Evolutionary conservation across 768 basidiomycete species (phyloP), one percentile per base, ranked within the genome.

Genomic region (Leccinum imitatum): DNA sequence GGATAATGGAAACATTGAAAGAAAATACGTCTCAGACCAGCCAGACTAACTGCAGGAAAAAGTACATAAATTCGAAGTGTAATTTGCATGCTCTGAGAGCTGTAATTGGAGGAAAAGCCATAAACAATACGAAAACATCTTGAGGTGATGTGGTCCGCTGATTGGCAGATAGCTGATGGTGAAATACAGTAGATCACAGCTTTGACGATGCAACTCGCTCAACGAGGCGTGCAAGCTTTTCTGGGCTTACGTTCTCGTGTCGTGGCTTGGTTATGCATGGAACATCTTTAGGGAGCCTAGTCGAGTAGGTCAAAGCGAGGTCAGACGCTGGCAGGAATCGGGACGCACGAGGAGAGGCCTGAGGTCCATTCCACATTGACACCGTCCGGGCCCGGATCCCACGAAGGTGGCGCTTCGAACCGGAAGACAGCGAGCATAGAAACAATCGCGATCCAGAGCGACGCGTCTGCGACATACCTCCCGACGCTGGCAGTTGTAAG

Each of bases 381-480:
- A 1, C 68, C 66, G 33, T 65, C 70, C 25, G 50, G 67, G 1
- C 66, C 70, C 9, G 61, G 41, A 37, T 64, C 21, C 67, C 64
- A 67, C 3, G 46, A 54, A 14, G 62, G 54, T 21, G 30, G 31
- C 10, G 57, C 60, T 47, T 65, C 60, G 23, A 65, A 52, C 2
- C 56, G 56, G 52, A 72, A 68, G 5, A 65, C 53, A 10, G 62
- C 59, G 10, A 72, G 60, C 52, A 68, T 50, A 9, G 64, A 62
- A 13, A 68, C 65, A 41, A 73, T 64, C 33, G 63, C 50, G 52
- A 69, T 69, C 63, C 72, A 75, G 14, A 79, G 60, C 17, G 74
- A 75, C 6, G 75, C 68, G 21, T 79, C 75, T 0, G 77, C 80
- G 31, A 84, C 65, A 52, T 77, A 60, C 30, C 73, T 67, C 30